A percentile compares a stretch with the other conserved stretches of the same genome.
Conservation (phyloP, 306 rosid genomes). For the Dalbergia cochinchinensis region DNA sequence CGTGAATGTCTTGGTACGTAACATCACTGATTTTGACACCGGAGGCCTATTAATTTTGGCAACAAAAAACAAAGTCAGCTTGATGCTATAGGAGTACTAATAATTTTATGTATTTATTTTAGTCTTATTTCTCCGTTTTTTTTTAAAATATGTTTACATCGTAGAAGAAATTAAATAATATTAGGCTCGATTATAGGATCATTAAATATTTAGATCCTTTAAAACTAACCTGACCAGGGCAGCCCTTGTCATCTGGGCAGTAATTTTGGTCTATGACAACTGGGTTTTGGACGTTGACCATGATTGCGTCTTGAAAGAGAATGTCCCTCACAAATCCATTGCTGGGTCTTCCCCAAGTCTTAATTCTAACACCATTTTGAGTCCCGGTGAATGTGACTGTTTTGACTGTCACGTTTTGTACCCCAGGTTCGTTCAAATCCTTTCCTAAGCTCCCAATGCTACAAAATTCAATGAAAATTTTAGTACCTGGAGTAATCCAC, state of each 20-base stretch:
- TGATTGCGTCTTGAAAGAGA: slow-evolving; percentile 45
- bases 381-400: slow-evolving; percentile 43
- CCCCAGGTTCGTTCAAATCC: slow-evolving; percentile 48
- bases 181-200: background rate
- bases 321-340: slow-evolving; percentile 47
- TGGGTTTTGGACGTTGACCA: slow-evolving; percentile 59
- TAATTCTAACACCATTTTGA: slow-evolving; percentile 57
- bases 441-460: slow-evolving; percentile 65
- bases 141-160: no score
- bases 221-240: slow-evolving; percentile 48
- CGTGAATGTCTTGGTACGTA: slow-evolving; percentile 47
- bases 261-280: slow-evolving; percentile 58
- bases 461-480: background rate
- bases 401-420: slow-evolving; percentile 61
- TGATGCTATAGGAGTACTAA: no score
- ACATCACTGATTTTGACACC: slow-evolving; percentile 57
- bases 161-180: no score
- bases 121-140: no score
- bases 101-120: no score
- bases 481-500: background rate
- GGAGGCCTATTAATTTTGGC: slow-evolving; percentile 43
- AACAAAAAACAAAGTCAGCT: background rate
- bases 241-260: slow-evolving; percentile 46
- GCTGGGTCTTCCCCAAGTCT: slow-evolving; percentile 62
- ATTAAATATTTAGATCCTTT: background rate